Conservation (phyloP, 306 rosid species). For the Trichosanthes cucumerina region DNA sequence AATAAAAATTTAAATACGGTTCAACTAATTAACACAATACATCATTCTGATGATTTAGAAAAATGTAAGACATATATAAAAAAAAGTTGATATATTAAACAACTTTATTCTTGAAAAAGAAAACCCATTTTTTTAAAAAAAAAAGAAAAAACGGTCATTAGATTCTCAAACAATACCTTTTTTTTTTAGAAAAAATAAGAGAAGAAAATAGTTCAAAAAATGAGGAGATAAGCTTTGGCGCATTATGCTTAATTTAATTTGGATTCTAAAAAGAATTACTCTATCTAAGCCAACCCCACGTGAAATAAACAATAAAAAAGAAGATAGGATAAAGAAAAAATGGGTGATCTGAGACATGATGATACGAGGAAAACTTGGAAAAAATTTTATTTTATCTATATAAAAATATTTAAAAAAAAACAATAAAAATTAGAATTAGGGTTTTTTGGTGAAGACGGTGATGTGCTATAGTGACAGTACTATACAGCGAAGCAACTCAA, state of each 20-base stretch:
- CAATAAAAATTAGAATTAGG: conserved; percentile 24
- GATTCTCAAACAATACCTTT: background rate
- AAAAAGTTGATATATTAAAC: background rate
- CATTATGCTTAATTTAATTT: background rate
- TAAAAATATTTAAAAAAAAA: background rate
- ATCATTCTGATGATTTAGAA: no score
- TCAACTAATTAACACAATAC: no score
- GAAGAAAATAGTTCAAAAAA: background rate
- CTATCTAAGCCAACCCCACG: background rate
- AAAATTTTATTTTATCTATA: background rate
- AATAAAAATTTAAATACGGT: no score
- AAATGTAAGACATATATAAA: no score
- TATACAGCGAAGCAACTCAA: conserved; percentile 44
- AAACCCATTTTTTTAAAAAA: background rate
- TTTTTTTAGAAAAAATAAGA: background rate
- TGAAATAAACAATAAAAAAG: background rate
- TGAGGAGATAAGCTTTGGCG: background rate
- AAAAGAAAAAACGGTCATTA: background rate
- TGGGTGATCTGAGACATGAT: background rate
- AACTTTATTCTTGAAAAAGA: background rate
- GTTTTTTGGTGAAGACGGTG: conserved; percentile 39
- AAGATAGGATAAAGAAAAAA: background rate
- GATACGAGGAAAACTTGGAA: conserved; percentile 9
- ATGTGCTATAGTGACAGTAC: conserved; percentile 27
- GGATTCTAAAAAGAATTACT: background rate